These are phyloP conservation scores for Acanthamoeba triangularis DNA, from an alignment of 208 protist genomes.

Conservation along the genomic window DNA sequence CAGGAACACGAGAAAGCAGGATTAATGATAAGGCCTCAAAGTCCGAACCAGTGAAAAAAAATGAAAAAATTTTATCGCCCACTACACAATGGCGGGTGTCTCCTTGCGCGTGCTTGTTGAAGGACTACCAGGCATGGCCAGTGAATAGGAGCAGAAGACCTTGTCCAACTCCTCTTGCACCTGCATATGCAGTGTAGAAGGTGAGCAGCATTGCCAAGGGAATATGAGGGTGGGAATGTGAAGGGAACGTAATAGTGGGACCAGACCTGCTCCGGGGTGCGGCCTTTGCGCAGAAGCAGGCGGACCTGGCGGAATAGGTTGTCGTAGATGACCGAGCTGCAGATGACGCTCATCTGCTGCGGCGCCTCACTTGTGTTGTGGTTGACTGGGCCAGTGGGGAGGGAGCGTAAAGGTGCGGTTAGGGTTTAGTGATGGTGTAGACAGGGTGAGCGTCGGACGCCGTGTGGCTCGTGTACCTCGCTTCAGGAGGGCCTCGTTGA, in stretches of 20 bases:
- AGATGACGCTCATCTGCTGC: constrained; percentile 28
- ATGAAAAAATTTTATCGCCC: too few relatives aligned
- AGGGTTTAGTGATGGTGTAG: too few relatives aligned
- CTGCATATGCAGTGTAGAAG: neutral
- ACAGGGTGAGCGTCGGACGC: too few relatives aligned
- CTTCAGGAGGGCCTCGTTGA: neutral
- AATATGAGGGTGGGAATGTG: too few relatives aligned
- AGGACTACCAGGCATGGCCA: neutral
- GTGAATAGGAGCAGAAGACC: neutral
- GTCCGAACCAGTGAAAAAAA: too few relatives aligned
- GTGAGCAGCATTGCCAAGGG: neutral
- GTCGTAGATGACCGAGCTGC: constrained; percentile 38
- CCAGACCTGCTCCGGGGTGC: neutral
- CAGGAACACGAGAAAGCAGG: neutral
- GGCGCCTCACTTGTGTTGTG: neutral
- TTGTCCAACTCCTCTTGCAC: constrained; percentile 7
- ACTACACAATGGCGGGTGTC: too few relatives aligned
- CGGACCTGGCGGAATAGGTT: constrained; percentile 37
- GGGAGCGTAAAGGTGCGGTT: too few relatives aligned
- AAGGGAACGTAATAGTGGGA: neutral
- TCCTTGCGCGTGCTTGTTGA: too few relatives aligned
- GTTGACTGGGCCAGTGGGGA: neutral
- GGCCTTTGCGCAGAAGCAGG: neutral
- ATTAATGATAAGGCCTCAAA: too few relatives aligned
- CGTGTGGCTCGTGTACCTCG: neutral